These are phyloP conservation scores for Venturia oleaginea DNA, from an alignment of 2,329 filamentous ascomycete species.

Conservation along the genomic window DNA sequence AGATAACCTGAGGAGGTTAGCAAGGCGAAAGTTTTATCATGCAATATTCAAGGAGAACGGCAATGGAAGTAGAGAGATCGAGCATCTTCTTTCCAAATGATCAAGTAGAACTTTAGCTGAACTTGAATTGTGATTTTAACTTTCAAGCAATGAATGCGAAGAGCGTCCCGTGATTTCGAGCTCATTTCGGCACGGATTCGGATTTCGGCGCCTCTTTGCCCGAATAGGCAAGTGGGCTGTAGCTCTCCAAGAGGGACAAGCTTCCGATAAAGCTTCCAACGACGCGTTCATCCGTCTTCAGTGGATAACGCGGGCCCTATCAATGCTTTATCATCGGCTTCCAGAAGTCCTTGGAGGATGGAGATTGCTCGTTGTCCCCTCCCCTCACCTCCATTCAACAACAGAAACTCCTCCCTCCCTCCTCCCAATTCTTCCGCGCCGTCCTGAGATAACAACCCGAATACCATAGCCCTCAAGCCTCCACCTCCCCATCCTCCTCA, in stretches of 20 bases:
- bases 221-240: neutral
- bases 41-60: too few relatives aligned
- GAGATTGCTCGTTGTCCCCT: neutral
- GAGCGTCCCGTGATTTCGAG: too few relatives aligned
- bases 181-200: neutral
- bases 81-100: too few relatives aligned
- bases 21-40: too few relatives aligned
- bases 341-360: neutral
- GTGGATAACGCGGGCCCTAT: neutral
- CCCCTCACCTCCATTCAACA: too few relatives aligned
- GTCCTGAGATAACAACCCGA: neutral
- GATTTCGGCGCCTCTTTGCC: neutral
- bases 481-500: neutral
- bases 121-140: too few relatives aligned
- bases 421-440: neutral
- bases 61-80: too few relatives aligned
- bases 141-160: too few relatives aligned
- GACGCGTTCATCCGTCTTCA: neutral
- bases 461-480: neutral
- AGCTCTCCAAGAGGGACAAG: conserved; percentile 1
- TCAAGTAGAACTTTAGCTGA: too few relatives aligned
- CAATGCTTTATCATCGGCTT: neutral
- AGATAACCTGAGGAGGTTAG: too few relatives aligned
- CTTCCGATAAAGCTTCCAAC: conserved; percentile 6
- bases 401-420: neutral